Percentiles rank a stretch among this genome's conserved stretches.
Conservation (phyloP, 257 asterid genomes). For the Nicotiana tabacum region DNA sequence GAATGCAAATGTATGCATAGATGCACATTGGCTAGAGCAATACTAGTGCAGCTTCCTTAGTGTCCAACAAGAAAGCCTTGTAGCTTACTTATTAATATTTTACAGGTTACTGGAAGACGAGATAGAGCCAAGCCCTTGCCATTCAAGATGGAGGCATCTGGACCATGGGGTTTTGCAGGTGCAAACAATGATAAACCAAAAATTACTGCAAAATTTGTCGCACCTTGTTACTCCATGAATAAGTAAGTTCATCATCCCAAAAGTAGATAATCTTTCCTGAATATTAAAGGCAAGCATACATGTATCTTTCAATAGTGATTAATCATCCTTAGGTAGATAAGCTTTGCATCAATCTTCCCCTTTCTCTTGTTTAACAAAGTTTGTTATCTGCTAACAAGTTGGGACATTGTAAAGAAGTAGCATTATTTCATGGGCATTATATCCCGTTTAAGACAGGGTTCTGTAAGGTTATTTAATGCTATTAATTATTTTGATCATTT, state of each 20-base stretch:
- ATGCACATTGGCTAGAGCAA: background rate
- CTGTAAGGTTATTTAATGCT: background rate
- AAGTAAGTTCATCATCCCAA: conserved; percentile 49
- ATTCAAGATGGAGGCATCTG: conserved; percentile 80
- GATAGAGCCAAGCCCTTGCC: conserved; percentile 96
- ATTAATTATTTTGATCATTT: background rate
- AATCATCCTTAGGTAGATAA: background rate
- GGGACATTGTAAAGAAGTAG: background rate
- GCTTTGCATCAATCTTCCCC: background rate
- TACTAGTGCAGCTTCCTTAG: background rate
- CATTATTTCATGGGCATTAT: background rate
- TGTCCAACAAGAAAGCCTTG: background rate
- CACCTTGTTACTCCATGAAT: conserved; percentile 84
- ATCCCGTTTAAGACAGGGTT: background rate
- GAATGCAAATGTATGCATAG: background rate
- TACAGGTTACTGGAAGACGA: conserved; percentile 93
- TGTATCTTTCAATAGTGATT: background rate
- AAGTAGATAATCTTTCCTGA: background rate
- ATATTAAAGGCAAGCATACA: background rate
- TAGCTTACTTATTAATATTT: background rate
- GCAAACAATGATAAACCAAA: conserved; percentile 80
- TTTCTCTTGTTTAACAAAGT: background rate
- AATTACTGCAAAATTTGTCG: conserved; percentile 75
- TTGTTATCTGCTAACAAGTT: background rate
- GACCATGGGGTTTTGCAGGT: conserved; percentile 90